A percentile compares a stretch with the other conserved stretches of the same genome.
Evolutionary conservation across 192 early-diverging fungal genomes (phyloP).

Genomic region (Thoreauomyces humboldtii): DNA sequence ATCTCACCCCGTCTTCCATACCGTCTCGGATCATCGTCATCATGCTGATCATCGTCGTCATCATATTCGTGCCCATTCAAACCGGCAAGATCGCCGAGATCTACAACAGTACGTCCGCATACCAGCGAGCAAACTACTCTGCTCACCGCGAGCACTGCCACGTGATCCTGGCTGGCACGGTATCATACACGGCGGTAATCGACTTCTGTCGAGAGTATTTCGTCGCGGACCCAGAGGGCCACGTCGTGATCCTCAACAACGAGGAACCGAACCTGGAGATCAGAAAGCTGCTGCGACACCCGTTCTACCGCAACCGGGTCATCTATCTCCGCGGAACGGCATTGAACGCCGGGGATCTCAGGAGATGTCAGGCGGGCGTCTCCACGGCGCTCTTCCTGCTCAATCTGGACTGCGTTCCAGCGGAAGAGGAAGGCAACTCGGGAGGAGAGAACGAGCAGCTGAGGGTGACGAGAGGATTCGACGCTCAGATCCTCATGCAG

Average conservation of each 20-base stretch:
- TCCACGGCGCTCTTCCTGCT: conserved; percentile 50
- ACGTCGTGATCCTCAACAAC: conserved; percentile 42
- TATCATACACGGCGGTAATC: conserved; percentile 36
- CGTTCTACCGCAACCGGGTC: conserved; percentile 43
- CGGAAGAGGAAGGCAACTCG: neutral
- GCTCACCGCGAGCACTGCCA: conserved; percentile 26
- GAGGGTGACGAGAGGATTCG: conserved; percentile 35
- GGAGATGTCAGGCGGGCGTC: conserved; percentile 33
- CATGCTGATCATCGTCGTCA: conserved; percentile 50
- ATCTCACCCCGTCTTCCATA: conserved; percentile 49
- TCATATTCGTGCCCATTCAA: conserved; percentile 51
- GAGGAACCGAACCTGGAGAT: conserved; percentile 37
- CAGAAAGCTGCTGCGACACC: conserved; percentile 44
- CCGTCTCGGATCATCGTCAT: conserved; percentile 51
- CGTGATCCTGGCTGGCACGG: conserved; percentile 44
- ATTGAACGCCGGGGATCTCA: conserved; percentile 37
- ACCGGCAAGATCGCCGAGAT: conserved; percentile 51
- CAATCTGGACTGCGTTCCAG: conserved; percentile 22
- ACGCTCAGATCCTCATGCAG: conserved; percentile 49
- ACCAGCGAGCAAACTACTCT: conserved; percentile 46
- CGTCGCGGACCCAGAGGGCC: conserved; percentile 29
- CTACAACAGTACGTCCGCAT: conserved; percentile 40
- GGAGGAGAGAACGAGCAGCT: conserved; percentile 42
- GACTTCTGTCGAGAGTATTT: conserved; percentile 57
- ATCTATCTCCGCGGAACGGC: conserved; percentile 43